A percentile compares a stretch with the other conserved stretches of the same genome.
Conservation (phyloP, 2,329 filamentous ascomycete species). For the Fusarium nanum region DNA sequence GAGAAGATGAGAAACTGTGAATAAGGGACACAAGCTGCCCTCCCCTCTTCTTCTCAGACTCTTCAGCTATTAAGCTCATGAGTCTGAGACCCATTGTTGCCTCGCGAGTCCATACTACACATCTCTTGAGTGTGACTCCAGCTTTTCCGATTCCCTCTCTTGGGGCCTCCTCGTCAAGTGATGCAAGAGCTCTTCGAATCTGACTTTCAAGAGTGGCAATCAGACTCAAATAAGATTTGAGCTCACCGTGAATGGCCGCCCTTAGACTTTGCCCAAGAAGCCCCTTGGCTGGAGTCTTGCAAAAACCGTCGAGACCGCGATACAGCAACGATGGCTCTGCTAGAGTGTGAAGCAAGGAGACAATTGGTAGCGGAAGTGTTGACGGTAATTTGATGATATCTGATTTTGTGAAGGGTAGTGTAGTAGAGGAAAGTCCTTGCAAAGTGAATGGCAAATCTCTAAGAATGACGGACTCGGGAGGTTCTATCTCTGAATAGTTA, state of each 20-base stretch:
- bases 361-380: constrained; percentile 82
- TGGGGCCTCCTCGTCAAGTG: constrained; percentile 75
- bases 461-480: constrained; percentile 73
- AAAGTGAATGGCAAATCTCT: constrained; percentile 91
- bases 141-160: constrained; percentile 81
- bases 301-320: constrained; percentile 80
- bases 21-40: constrained; percentile 94
- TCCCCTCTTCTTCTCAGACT: constrained; percentile 83
- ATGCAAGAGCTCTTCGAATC: constrained; percentile 82
- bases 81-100: constrained; percentile 94
- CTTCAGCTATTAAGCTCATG: constrained; percentile 94
- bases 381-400: constrained; percentile 79
- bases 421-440: constrained; percentile 89
- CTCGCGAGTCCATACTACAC: constrained; percentile 96
- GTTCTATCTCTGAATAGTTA: constrained; percentile 67
- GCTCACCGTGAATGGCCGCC: constrained; percentile 84
- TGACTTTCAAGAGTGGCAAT: constrained; percentile 94
- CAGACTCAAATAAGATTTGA: constrained; percentile 88
- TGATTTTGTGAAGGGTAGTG: constrained; percentile 78
- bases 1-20: constrained; percentile 90
- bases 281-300: constrained; percentile 82
- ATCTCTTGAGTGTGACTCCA: constrained; percentile 93
- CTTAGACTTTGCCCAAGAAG: constrained; percentile 92
- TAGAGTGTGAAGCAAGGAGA: constrained; percentile 88
- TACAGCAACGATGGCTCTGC: constrained; percentile 96